A percentile compares a stretch with the other conserved stretches of the same genome.
These are phyloP conservation scores for Bjerkandera adusta DNA, from an alignment of 1,284 basidiomycete genomes.

Conservation along the genomic window DNA sequence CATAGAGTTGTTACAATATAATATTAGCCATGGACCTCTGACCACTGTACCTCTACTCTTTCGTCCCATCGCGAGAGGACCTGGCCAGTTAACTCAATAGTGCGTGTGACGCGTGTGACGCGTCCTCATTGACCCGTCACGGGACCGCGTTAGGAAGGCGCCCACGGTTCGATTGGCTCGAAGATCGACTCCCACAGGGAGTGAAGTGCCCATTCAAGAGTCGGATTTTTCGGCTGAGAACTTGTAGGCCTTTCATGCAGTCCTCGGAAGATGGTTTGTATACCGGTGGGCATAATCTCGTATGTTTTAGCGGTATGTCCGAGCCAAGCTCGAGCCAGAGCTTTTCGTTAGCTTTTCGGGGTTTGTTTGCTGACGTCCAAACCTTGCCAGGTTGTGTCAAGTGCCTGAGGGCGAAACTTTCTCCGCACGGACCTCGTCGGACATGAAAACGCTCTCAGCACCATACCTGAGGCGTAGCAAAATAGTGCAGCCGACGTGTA, in stretches of 20 bases:
- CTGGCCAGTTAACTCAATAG: background rate
- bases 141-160: background rate
- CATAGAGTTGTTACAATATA: conserved; percentile 16
- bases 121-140: background rate
- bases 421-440: too few relatives aligned
- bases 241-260: too few relatives aligned
- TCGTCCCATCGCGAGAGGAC: background rate
- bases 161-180: background rate
- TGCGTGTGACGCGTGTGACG: background rate
- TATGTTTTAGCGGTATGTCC: too few relatives aligned
- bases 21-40: conserved; percentile 13
- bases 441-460: too few relatives aligned
- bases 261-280: too few relatives aligned
- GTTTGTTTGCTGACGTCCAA: too few relatives aligned
- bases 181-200: background rate
- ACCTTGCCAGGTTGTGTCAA: too few relatives aligned
- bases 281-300: too few relatives aligned
- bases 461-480: too few relatives aligned
- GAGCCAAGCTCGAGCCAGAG: background rate
- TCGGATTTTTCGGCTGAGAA: too few relatives aligned
- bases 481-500: too few relatives aligned
- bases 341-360: background rate
- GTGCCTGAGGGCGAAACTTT: too few relatives aligned
- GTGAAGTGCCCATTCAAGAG: background rate
- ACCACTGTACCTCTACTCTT: conserved; percentile 8